A percentile compares a stretch with the other conserved stretches of the same genome.
Conservation (phyloP, 192 early-diverging fungal genomes). For the Kappamyces sp. region DNA sequence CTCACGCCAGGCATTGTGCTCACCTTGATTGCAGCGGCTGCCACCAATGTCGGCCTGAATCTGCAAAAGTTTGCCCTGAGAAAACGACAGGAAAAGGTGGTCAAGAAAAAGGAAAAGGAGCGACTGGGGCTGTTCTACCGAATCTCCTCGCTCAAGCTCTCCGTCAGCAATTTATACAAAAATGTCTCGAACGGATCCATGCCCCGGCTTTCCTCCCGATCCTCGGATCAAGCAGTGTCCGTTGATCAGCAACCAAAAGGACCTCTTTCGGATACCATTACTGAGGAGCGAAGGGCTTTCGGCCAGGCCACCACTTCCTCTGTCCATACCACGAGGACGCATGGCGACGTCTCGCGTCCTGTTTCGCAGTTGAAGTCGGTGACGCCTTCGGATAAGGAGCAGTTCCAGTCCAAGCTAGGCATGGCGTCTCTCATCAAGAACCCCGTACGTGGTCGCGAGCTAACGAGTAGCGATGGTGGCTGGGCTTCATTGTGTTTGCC, state of each 20-base stretch:
- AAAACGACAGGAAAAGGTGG: conserved; percentile 51
- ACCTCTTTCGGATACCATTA: neutral
- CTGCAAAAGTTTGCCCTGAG: conserved; percentile 72
- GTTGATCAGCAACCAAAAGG: neutral
- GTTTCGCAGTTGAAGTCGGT: neutral
- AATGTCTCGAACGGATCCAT: conserved; percentile 7
- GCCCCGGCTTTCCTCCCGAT: too few relatives aligned
- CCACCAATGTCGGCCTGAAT: conserved; percentile 72
- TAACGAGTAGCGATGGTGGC: conserved; percentile 45
- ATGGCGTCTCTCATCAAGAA: conserved; percentile 30
- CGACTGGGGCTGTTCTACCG: conserved; percentile 1
- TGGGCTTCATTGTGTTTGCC: conserved; percentile 66
- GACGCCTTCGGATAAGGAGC: conserved; percentile 13
- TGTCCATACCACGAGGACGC: neutral
- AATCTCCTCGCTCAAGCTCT: neutral
- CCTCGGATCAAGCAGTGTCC: too few relatives aligned
- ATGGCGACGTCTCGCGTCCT: too few relatives aligned
- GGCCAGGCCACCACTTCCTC: neutral
- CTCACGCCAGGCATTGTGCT: conserved; percentile 41
- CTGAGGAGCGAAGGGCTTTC: neutral
- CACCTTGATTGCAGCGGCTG: conserved; percentile 57
- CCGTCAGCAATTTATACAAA: conserved; percentile 9
- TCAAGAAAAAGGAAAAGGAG: conserved; percentile 24
- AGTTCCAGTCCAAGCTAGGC: conserved; percentile 31
- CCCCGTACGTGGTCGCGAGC: conserved; percentile 22